These are phyloP conservation scores for Neonectria coccinea DNA, from an alignment of 2,329 filamentous ascomycete species.

Conservation along the genomic window DNA sequence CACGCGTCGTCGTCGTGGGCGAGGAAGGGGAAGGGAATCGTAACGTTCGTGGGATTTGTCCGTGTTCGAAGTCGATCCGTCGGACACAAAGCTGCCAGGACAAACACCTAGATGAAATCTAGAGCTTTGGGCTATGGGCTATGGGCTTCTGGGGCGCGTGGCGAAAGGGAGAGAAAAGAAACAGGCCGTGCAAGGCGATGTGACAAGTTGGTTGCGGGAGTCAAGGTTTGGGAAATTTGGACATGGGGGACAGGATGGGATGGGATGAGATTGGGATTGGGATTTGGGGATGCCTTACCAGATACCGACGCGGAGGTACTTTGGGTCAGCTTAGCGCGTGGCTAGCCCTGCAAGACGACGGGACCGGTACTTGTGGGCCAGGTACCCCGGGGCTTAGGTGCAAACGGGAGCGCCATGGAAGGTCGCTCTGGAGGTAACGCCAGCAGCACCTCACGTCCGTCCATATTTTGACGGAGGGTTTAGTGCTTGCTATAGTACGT, in stretches of 20 bases:
- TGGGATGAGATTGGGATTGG: conserved; percentile 25
- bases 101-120: background rate
- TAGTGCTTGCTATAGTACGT: too few species aligned
- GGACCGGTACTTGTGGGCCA: conserved; percentile 3
- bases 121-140: background rate
- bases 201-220: conserved; percentile 25
- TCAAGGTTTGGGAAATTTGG: conserved; percentile 32
- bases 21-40: conserved; percentile 11
- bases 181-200: conserved; percentile 15
- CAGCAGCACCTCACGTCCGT: background rate
- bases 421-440: conserved; percentile 4
- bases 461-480: background rate
- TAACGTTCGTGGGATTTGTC: conserved; percentile 17
- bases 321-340: background rate
- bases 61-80: conserved; percentile 12
- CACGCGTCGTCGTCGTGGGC: conserved; percentile 24
- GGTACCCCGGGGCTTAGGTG: conserved; percentile 10
- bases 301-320: conserved; percentile 16
- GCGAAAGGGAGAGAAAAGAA: conserved; percentile 6
- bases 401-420: background rate
- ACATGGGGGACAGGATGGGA: conserved; percentile 26
- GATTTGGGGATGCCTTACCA: conserved; percentile 20
- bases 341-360: background rate
- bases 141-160: background rate
- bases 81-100: conserved; percentile 13